phyloP scores from a whole-genome alignment of 768 basidiomycete species.

The Mrakia hoshinonis region DNA sequence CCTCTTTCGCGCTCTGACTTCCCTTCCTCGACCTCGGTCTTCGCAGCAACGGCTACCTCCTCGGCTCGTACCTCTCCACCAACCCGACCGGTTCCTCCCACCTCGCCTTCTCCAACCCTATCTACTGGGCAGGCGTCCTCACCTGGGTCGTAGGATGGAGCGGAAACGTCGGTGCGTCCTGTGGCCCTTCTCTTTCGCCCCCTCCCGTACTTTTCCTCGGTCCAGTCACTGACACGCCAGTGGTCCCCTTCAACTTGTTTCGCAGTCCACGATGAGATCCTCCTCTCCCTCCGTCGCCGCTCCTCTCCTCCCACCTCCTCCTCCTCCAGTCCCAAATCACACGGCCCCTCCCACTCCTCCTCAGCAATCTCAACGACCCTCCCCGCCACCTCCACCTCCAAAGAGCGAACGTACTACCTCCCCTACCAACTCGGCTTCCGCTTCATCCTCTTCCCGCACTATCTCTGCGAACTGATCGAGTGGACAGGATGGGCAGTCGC shows the following conservation, averaged over 20 bases:
- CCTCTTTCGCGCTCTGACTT: background rate
- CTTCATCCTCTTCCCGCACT: background rate
- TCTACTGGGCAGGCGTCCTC: background rate
- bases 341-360: too few relatives aligned
- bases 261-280: too few relatives aligned
- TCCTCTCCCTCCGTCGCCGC: too few relatives aligned
- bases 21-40: too few relatives aligned
- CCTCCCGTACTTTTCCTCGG: too few relatives aligned
- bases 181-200: background rate
- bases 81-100: background rate
- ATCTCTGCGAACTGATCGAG: background rate
- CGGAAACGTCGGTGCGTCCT: slow-evolving; percentile 1
- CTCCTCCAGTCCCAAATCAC: too few relatives aligned
- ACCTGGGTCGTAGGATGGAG: background rate
- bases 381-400: too few relatives aligned
- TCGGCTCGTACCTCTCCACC: background rate
- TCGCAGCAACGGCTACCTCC: slow-evolving; percentile 2
- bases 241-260: too few relatives aligned
- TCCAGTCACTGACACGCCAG: too few relatives aligned
- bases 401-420: background rate
- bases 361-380: too few relatives aligned
- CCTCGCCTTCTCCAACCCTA: background rate
- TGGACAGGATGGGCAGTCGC: background rate
- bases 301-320: too few relatives aligned
- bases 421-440: background rate